Evolutionary conservation across 306 rosid species (phyloP).

Genomic region (Quercus glauca): DNA sequence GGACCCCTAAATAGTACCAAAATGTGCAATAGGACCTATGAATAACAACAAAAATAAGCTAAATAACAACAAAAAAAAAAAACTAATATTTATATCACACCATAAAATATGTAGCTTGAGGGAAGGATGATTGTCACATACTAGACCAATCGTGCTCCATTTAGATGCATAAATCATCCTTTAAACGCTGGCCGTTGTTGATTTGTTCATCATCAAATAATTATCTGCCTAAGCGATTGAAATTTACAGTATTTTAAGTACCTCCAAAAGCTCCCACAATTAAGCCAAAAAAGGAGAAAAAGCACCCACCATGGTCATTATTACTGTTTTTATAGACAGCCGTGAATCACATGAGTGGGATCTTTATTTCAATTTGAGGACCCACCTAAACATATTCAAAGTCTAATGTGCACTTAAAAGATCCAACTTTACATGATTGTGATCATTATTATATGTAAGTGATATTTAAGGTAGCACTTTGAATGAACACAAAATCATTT

Average conservation of each 20-base stretch:
- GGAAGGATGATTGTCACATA: no score
- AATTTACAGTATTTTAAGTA: neutral
- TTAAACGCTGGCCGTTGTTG: neutral
- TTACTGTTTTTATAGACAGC: neutral
- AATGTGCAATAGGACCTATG: no score
- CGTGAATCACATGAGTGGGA: neutral
- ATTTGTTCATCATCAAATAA: neutral
- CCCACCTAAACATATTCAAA: neutral
- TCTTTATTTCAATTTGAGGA: neutral
- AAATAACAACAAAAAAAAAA: no score
- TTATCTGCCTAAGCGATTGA: neutral
- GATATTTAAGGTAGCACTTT: neutral
- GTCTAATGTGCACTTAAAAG: neutral
- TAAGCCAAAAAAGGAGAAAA: neutral
- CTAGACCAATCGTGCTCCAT: no score
- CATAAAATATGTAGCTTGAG: no score
- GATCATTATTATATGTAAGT: no score
- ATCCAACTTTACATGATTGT: neutral
- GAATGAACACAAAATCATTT: neutral
- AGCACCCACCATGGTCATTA: neutral
- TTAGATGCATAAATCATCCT: no score
- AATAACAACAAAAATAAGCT: no score
- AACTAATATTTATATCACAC: no score
- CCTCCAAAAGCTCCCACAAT: neutral
- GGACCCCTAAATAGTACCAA: rapidly evolving